Conservation (phyloP, 495 filamentous ascomycete species). For the Oleoguttula mirabilis region DNA sequence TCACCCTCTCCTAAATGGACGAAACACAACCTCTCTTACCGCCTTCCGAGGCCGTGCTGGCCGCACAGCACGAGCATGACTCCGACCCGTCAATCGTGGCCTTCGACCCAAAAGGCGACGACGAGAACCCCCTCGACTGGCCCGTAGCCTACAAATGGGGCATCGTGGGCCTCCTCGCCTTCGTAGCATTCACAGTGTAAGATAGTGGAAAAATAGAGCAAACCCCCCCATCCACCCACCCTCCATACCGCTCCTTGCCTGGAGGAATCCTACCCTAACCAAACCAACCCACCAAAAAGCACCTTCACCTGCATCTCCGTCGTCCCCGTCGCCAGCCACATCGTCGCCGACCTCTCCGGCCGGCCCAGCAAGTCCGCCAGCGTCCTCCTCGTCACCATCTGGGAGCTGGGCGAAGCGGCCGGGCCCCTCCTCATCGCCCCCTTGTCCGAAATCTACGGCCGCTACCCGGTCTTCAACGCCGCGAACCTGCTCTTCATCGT, state of each 20-base stretch:
- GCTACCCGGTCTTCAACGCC: slow-evolving; percentile 40
- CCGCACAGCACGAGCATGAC: too few species aligned
- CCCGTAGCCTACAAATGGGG: slow-evolving; percentile 37
- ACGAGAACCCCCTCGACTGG: too few species aligned
- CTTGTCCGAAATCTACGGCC: slow-evolving; percentile 44
- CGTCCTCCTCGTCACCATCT: slow-evolving; percentile 44
- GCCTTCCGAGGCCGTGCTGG: too few species aligned
- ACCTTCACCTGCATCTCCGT: slow-evolving; percentile 46
- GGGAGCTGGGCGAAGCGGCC: slow-evolving; percentile 39
- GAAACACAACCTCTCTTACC: too few species aligned
- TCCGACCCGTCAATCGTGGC: too few species aligned
- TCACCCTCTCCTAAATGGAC: too few species aligned
- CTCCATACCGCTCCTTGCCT: not conserved
- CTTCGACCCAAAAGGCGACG: too few species aligned
- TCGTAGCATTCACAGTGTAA: slow-evolving; percentile 46
- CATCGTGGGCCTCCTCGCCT: slow-evolving; percentile 36
- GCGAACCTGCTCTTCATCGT: slow-evolving; percentile 42
- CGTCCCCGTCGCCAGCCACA: slow-evolving; percentile 40
- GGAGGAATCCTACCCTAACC: slow-evolving; percentile 12
- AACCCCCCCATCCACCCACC: not conserved
- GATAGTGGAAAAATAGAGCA: too few species aligned
- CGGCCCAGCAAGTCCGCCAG: slow-evolving; percentile 29
- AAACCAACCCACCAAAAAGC: too few species aligned
- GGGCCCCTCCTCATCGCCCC: slow-evolving; percentile 50
- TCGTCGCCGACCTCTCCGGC: slow-evolving; percentile 38